Percentiles rank a stretch among this genome's conserved stretches.
phyloP scores from a whole-genome alignment of 495 filamentous ascomycete species.

The Aspergillus sclerotiicarbonarius region DNA sequence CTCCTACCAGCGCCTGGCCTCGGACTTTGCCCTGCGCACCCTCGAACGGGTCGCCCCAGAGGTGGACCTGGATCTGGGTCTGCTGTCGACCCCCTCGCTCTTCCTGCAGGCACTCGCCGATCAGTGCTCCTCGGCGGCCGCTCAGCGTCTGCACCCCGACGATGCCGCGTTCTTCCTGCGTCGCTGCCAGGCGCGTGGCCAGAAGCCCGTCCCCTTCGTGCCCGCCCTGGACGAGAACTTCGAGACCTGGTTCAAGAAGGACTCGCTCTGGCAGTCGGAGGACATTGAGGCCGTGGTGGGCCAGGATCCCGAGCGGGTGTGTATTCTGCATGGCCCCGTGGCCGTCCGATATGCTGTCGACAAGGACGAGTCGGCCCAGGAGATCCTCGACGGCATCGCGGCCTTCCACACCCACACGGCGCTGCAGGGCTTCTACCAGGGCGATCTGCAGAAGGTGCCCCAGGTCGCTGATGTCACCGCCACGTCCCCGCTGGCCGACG shows the following conservation, averaged over 20 bases:
- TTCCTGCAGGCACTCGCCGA: neutral
- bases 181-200: neutral
- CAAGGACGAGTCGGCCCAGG: neutral
- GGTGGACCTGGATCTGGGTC: neutral
- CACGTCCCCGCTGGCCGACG: neutral
- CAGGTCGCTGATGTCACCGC: neutral
- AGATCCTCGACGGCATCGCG: constrained; percentile 5
- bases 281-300: constrained; percentile 2
- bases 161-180: neutral
- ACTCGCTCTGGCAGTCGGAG: constrained; percentile 10
- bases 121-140: neutral
- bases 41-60: neutral
- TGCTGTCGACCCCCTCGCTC: neutral
- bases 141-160: neutral
- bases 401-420: neutral
- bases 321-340: constrained; percentile 2
- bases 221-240: neutral
- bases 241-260: constrained; percentile 5
- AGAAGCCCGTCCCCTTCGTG: neutral
- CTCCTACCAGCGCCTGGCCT: constrained; percentile 19
- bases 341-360: neutral
- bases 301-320: neutral
- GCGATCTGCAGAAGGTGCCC: neutral
- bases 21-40: neutral
- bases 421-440: neutral